Evolutionary conservation across 352 stramenopile species (phyloP).

Genomic region (Globisporangium perplexum): DNA sequence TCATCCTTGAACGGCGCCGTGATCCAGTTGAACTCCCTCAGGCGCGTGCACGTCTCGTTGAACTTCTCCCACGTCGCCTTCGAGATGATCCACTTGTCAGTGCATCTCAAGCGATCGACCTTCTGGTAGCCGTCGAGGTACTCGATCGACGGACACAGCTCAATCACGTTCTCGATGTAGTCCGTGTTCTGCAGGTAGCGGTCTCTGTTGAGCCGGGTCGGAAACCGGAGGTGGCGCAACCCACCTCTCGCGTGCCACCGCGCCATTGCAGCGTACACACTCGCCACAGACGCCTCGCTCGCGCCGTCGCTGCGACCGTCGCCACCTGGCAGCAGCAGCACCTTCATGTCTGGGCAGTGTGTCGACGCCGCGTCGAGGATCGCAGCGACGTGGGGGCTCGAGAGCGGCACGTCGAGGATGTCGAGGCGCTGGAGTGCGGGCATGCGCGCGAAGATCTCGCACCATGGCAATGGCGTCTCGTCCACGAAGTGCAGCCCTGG

Average conservation of each 20-base stretch:
- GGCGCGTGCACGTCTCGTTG: conserved; percentile 23
- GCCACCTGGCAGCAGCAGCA: conserved; percentile 26
- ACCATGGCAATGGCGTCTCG: conserved; percentile 29
- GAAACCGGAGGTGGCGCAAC: conserved; percentile 35
- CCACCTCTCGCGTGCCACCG: conserved; percentile 32
- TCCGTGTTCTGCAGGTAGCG: conserved; percentile 29
- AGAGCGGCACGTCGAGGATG: conserved; percentile 43
- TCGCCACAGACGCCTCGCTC: not conserved
- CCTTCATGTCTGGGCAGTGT: conserved; percentile 40
- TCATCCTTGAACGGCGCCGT: conserved; percentile 44
- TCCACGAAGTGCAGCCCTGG: conserved; percentile 17
- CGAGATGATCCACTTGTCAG: conserved; percentile 47
- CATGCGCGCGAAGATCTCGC: conserved; percentile 23
- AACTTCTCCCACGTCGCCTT: conserved; percentile 35
- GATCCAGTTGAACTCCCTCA: conserved; percentile 56
- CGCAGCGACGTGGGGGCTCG: conserved; percentile 24
- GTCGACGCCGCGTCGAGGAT: conserved; percentile 31
- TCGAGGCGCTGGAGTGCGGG: conserved; percentile 45
- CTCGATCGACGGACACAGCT: conserved; percentile 45
- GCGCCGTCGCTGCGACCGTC: not conserved
- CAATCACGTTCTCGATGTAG: conserved; percentile 31
- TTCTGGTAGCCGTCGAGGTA: conserved; percentile 50
- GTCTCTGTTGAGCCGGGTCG: not conserved
- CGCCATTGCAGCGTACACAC: conserved; percentile 20
- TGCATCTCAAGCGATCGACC: conserved; percentile 34